These are phyloP conservation scores for Paraurostyla sp. DNA, from an alignment of 73 alveolate genomes.

Conservation along the genomic window DNA sequence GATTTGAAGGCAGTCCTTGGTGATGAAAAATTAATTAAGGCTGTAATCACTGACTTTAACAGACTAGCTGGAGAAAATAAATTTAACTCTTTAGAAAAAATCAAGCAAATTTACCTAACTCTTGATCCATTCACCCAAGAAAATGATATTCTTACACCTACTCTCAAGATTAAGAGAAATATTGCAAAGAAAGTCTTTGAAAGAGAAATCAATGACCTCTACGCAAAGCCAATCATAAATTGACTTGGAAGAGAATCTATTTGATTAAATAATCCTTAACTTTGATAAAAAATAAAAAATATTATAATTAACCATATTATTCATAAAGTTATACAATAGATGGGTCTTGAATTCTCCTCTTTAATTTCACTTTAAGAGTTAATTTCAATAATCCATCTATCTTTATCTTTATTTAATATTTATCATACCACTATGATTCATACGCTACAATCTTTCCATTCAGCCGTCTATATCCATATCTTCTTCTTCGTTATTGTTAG, in stretches of 20 bases:
- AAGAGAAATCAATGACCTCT: conserved; percentile 77
- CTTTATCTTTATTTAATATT: too few relatives aligned
- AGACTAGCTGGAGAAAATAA: background rate
- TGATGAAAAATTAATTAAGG: background rate
- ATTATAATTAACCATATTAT: background rate
- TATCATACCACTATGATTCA: background rate
- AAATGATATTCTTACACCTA: conserved; percentile 74
- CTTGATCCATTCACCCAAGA: conserved; percentile 59
- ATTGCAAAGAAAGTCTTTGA: conserved; percentile 73
- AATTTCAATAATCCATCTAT: too few relatives aligned
- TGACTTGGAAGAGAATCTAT: background rate
- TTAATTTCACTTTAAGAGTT: background rate
- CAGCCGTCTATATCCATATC: conserved; percentile 30
- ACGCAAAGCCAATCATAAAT: conserved; percentile 32
- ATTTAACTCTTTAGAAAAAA: conserved; percentile 15
- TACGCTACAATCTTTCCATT: background rate
- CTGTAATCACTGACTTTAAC: background rate
- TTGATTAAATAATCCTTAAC: background rate
- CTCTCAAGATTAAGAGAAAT: conserved; percentile 73
- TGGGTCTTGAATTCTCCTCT: background rate
- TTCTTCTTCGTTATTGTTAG: background rate
- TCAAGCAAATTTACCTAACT: conserved; percentile 35
- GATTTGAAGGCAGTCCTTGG: background rate
- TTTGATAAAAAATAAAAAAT: background rate
- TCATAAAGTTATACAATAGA: conserved; percentile 14